Percentiles rank a stretch among this genome's conserved stretches.
Evolutionary conservation across 1,284 basidiomycete genomes (phyloP).

Genomic region (Ustilago sp.): DNA sequence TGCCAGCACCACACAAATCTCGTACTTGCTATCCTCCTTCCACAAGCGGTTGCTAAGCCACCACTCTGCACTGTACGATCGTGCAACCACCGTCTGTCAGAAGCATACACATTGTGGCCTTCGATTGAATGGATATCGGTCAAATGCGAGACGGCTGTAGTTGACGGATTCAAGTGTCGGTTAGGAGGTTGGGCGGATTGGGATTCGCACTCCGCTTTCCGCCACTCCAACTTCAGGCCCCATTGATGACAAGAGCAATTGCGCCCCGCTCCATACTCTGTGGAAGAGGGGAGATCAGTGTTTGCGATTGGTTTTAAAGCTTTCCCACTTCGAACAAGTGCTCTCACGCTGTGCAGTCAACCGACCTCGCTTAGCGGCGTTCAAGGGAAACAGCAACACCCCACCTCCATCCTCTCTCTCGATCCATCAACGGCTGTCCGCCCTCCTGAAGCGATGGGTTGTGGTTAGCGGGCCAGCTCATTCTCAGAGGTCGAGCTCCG

Average conservation of each 20-base stretch:
- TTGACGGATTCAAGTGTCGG: too few species aligned
- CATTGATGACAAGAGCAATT: not conserved
- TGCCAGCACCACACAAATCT: not conserved
- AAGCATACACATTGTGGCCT: too few species aligned
- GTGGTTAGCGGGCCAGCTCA: not conserved
- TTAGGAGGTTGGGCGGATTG: too few species aligned
- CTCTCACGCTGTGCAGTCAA: constrained; percentile 1
- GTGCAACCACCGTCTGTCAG: too few species aligned
- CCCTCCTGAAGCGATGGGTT: too few species aligned
- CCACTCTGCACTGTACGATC: too few species aligned
- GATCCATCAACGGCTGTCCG: not conserved
- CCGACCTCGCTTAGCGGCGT: constrained; percentile 24
- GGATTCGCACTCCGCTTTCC: constrained; percentile 1
- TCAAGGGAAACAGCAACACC: not conserved
- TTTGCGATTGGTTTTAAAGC: not conserved
- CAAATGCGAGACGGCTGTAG: too few species aligned
- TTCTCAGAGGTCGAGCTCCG: not conserved
- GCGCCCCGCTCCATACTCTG: not conserved
- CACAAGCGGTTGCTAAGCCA: not conserved
- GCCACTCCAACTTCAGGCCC: not conserved
- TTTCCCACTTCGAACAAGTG: not conserved
- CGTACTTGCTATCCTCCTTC: not conserved
- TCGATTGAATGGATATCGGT: too few species aligned
- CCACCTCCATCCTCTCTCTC: not conserved
- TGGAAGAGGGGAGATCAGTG: not conserved